A percentile compares a stretch with the other conserved stretches of the same genome.
Conservation (phyloP, 1,139 yeast genomes). For the Keqinozyma sinolaborantium region DNA sequence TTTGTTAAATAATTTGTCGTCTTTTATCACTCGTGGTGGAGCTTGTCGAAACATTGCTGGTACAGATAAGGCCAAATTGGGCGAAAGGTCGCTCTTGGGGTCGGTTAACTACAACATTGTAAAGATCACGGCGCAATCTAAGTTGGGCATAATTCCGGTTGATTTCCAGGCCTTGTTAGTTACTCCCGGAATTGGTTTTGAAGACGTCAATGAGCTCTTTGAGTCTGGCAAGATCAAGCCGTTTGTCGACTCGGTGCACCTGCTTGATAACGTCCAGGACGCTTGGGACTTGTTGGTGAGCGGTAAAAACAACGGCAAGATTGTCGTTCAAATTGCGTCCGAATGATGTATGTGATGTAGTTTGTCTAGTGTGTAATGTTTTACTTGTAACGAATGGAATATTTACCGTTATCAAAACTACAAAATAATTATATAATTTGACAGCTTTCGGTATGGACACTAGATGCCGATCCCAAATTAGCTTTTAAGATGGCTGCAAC, state of each 20-base stretch:
- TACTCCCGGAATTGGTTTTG: conserved; percentile 7
- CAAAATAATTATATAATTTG: no score
- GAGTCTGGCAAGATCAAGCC: conserved; percentile 39
- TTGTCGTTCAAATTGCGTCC: no score
- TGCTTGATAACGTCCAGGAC: conserved; percentile 43
- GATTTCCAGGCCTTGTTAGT: conserved; percentile 7
- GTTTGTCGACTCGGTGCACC: conserved; percentile 50
- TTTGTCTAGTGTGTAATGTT: no score
- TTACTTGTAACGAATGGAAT: no score
- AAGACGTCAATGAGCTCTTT: conserved; percentile 24
- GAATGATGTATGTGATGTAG: no score
- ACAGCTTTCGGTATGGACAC: no score
- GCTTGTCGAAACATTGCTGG: conserved; percentile 52
- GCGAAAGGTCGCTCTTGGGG: conserved; percentile 2
- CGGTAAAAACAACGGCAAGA: conserved; percentile 60
- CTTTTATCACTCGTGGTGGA: conserved; percentile 21
- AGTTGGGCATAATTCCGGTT: conserved; percentile 11
- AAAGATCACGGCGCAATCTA: conserved; percentile 1
- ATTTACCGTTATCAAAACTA: no score
- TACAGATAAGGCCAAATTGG: conserved; percentile 34
- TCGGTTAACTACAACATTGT: conserved; percentile 3
- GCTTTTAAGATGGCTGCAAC: no score
- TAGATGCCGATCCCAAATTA: no score
- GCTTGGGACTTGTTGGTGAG: conserved; percentile 47
- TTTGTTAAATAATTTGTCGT: conserved; percentile 7